phyloP scores from a whole-genome alignment of 352 stramenopile genomes.

The Phytophthora melonis region DNA sequence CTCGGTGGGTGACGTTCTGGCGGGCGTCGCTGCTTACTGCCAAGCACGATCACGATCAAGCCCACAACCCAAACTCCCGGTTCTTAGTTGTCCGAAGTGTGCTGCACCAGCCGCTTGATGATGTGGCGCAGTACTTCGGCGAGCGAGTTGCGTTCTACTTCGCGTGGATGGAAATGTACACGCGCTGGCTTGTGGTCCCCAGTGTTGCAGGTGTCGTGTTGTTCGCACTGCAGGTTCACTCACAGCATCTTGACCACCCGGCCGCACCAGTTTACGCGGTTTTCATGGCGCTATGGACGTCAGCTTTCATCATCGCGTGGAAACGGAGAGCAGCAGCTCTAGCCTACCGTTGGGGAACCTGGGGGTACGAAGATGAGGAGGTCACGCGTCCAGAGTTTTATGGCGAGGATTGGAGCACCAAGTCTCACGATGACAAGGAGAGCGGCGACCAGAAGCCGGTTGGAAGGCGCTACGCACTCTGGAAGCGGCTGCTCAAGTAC shows the following conservation, averaged over 20 bases:
- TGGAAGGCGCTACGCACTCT: conserved; percentile 64
- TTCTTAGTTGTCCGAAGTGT: conserved; percentile 40
- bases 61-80: not conserved
- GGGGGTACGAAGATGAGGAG: conserved; percentile 91
- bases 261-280: conserved; percentile 83
- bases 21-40: conserved; percentile 26
- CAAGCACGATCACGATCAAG: conserved; percentile 17
- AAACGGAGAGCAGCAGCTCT: conserved; percentile 76
- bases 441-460: conserved; percentile 3
- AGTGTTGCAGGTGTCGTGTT: conserved; percentile 76
- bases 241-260: conserved; percentile 79
- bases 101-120: conserved; percentile 84
- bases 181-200: conserved; percentile 87
- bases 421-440: conserved; percentile 6
- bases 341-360: conserved; percentile 90
- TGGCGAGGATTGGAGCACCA: conserved; percentile 41
- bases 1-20: conserved; percentile 89
- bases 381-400: conserved; percentile 86
- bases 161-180: conserved; percentile 94
- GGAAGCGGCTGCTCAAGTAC: conserved; percentile 86
- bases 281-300: conserved; percentile 92
- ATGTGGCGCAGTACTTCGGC: conserved; percentile 92
- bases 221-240: conserved; percentile 73
- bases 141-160: conserved; percentile 94
- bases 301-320: conserved; percentile 91